Base-by-base conservation (phyloP, 2,329 filamentous ascomycete species). In the Talaromyces sp. region DNA sequence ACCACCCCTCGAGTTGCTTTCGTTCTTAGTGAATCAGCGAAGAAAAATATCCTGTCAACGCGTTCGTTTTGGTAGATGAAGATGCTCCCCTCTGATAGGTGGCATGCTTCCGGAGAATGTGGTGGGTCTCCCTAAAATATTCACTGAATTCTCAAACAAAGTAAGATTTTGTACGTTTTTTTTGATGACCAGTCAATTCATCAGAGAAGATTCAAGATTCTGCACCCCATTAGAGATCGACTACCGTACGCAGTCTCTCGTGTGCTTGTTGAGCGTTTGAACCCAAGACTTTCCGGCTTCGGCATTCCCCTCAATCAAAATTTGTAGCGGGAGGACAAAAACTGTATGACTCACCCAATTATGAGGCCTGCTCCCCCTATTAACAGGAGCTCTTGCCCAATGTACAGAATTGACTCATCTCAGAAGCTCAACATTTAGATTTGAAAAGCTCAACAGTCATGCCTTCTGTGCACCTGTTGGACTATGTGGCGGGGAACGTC, bases 401-500 rank as follows among this genome's bases (percentile, higher is more conserved):
- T 27, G 35, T 16, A 8, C 37, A 50, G 16, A 9, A 45, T 7
- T 13, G 2, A 47, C 24, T 11, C 10, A 2, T 19, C 16, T 39
- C 4, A 47, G 33, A 11, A 33, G 33, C n/a, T 56, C 35, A 22
- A 3, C 35, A 35, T 10, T 54, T 16, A 10, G 56, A 33, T 48
- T 22, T 56, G 33, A 7, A 14, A 57, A 48, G 24, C 16, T 37
- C 9, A 6, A 24, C 16, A 64, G 56, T 54, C 60, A 83, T 82
- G 81, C 79, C 81, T 43, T 82, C 77, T 33, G 82, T 83, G 63
- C 80, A 83, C 70, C 73, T 83, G 43, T 82, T 89, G 62, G 87
- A 98, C 82, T 98, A 97, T 77, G 94, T 97, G 70, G 94, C 95
- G 67, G 95, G 95, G 75, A 99, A 99, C 78, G 89, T 99, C 72